Evolutionary conservation across 148 eudicot species (phyloP), one percentile per base, ranked within the genome.

Genomic region (Pharnaceum exiguum): DNA sequence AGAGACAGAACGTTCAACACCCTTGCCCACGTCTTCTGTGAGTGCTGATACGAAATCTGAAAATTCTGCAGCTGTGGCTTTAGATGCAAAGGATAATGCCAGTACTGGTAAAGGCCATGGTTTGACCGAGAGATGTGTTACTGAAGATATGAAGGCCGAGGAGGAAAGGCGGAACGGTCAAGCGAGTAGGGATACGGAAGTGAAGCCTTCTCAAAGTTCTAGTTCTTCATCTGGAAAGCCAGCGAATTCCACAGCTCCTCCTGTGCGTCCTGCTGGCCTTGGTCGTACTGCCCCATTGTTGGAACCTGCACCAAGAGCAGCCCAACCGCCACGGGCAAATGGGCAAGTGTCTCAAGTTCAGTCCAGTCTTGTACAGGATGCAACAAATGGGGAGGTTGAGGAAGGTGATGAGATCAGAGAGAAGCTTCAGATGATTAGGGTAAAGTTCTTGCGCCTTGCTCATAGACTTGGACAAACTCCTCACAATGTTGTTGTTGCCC

Each of bases 381-480:
- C 78, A n/a, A 42, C 75, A 46, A 81, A 77, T 65, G 89, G 79
- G 51, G 98, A 93, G 35, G 59, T 73, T 51, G 96, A 83, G 69
- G 96, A 88, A 71, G 79, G 71, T 51, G 98, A 93, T 57, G 98
- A 93, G 75, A 81, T 91, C 48, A 75, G 98, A 3, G 96, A 93
- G 73, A 93, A 93, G 59, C 98, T 93, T 65, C 96, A 93, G 68
- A 93, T 88, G 96, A 93, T 93, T 47, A 72, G 98, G 47, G 96
- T 93, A 67, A 88, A 88, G 62, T 93, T 93, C 72, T 71, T 93
- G 60, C 90, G 98, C 31, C 96, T 93, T 74, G 95, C 98, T 60
- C 83, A 80, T 70, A 81, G 96, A 69, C 90, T 88, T 30, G 98
- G 98, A 60, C 98, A 93, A 69, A 93, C 99, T 55, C 96, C 99